phyloP scores from a whole-genome alignment of 805 yeast genomes.

The Lipomyces orientalis region DNA sequence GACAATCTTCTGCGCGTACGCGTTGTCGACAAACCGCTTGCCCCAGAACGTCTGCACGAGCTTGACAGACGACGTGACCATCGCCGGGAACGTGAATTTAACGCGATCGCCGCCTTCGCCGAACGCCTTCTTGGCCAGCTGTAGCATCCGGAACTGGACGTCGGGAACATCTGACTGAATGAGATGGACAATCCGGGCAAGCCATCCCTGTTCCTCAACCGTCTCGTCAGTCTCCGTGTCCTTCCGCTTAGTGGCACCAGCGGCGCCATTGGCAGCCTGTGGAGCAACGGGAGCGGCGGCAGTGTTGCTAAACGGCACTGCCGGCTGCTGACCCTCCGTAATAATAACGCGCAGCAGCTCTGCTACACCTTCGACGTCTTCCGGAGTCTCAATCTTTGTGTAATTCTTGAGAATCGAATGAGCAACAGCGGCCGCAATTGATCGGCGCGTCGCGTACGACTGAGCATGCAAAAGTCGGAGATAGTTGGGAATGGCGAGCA shows the following conservation, averaged over 20 bases:
- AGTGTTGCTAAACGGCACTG: conserved; percentile 39
- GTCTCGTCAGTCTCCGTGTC: conserved; percentile 50
- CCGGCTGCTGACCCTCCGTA: conserved; percentile 43
- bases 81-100: conserved; percentile 74
- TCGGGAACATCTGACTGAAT: conserved; percentile 58
- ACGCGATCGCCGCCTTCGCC: conserved; percentile 61
- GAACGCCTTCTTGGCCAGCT: conserved; percentile 55
- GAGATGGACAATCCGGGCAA: conserved; percentile 74
- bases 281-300: conserved; percentile 16
- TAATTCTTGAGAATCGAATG: conserved; percentile 56
- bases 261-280: conserved; percentile 16
- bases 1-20: conserved; percentile 45
- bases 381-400: conserved; percentile 49
- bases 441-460: conserved; percentile 57
- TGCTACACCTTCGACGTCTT: conserved; percentile 65
- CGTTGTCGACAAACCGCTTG: conserved; percentile 38
- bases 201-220: conserved; percentile 42
- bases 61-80: conserved; percentile 66
- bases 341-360: conserved; percentile 64
- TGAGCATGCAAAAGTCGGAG: conserved; percentile 61
- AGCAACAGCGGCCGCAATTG: conserved; percentile 66
- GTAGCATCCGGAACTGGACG: conserved; percentile 54
- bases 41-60: conserved; percentile 58
- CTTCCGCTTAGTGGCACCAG: conserved; percentile 27
- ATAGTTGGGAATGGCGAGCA: conserved; percentile 54